A percentile compares a stretch with the other conserved stretches of the same genome.
Evolutionary conservation across 2,329 filamentous ascomycete species (phyloP).

Genomic region (Ustulina deusta): DNA sequence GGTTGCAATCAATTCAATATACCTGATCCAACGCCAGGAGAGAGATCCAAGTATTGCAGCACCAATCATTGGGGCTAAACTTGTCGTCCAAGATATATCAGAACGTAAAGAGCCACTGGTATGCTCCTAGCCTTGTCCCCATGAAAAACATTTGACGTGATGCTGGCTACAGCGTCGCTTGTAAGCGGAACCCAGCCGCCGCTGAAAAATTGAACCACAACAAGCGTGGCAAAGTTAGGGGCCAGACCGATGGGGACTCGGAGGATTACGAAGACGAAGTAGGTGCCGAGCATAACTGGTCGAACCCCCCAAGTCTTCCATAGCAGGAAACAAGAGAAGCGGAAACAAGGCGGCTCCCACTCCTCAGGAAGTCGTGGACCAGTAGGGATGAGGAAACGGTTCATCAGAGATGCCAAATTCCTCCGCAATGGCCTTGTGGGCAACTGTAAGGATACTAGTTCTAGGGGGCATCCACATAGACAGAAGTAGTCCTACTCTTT

Average conservation of each 20-base stretch:
- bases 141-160: not conserved
- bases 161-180: not conserved
- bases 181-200: conserved; percentile 1
- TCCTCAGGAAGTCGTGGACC: not conserved
- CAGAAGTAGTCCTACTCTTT: not conserved
- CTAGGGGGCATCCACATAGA: not conserved
- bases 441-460: conserved; percentile 1
- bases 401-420: not conserved
- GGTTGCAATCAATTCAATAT: not conserved
- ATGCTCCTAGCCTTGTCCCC: not conserved
- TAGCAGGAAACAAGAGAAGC: not conserved
- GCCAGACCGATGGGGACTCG: not conserved
- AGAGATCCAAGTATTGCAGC: conserved; percentile 3
- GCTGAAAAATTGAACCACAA: not conserved
- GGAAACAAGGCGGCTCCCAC: not conserved
- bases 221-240: not conserved
- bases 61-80: not conserved
- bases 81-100: conserved; percentile 2
- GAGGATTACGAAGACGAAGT: not conserved
- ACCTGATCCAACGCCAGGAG: conserved; percentile 5
- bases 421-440: not conserved
- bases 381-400: conserved; percentile 5
- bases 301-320: conserved; percentile 2
- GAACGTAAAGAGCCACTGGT: conserved; percentile 1
- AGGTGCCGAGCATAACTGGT: not conserved